phyloP scores from a whole-genome alignment of 208 protist species.

The Acanthamoeba sp. region DNA sequence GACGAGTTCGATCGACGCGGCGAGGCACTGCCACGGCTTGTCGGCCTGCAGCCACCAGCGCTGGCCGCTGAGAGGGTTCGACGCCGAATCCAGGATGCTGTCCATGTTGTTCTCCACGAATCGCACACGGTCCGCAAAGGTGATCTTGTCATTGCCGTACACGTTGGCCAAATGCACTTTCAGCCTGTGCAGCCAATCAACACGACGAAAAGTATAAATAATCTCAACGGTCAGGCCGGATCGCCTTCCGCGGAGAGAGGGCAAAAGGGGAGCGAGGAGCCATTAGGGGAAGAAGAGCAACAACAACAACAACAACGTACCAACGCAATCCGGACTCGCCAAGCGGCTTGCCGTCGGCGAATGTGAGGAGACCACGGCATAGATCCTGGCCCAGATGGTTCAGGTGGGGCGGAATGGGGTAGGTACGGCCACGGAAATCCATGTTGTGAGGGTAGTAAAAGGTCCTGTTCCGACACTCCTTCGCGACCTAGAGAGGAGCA shows the following conservation, averaged over 20 bases:
- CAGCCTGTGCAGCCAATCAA: conserved; percentile 78
- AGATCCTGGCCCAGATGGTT: conserved; percentile 97
- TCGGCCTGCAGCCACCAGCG: conserved; percentile 96
- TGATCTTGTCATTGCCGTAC: conserved; percentile 97
- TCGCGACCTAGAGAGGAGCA: conserved; percentile 57
- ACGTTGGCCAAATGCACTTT: conserved; percentile 99
- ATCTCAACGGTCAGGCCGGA: not conserved
- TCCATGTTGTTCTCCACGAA: conserved; percentile 95
- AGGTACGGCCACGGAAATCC: conserved; percentile 99
- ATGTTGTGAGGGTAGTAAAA: conserved; percentile 99
- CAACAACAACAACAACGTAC: too few relatives aligned
- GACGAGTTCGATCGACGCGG: conserved; percentile 95
- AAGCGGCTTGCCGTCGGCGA: conserved; percentile 95
- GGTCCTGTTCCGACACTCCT: conserved; percentile 75
- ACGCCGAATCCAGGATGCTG: conserved; percentile 78
- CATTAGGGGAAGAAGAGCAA: not conserved
- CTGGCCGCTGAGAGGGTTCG: conserved; percentile 79
- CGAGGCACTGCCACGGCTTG: conserved; percentile 96
- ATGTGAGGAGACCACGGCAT: conserved; percentile 95
- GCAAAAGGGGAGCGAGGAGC: not conserved
- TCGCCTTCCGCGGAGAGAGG: not conserved
- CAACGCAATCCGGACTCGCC: conserved; percentile 95
- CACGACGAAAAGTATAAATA: not conserved
- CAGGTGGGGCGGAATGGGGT: conserved; percentile 97
- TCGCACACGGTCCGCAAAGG: conserved; percentile 95